phyloP scores from a whole-genome alignment of 805 yeast species.

The Lachancea sp. region DNA sequence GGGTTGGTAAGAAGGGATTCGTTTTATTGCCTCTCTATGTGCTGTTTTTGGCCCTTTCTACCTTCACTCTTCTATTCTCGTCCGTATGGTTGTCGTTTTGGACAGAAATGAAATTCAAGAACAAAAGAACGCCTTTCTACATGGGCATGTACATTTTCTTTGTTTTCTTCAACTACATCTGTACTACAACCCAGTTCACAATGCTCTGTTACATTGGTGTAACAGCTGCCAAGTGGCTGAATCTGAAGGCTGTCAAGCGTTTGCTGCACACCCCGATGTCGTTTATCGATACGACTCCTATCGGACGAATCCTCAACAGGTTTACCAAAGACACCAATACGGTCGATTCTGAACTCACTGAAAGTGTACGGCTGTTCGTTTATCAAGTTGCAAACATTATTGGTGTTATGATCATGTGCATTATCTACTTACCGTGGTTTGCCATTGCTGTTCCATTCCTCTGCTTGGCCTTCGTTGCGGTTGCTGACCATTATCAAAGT shows the following conservation, averaged over 20 bases:
- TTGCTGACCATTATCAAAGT: constrained; percentile 43
- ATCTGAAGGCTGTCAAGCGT: constrained; percentile 51
- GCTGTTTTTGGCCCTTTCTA: constrained; percentile 21
- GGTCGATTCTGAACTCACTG: constrained; percentile 71
- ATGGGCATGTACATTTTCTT: constrained; percentile 72
- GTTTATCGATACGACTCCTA: constrained; percentile 78
- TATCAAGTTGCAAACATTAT: constrained; percentile 47
- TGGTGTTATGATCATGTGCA: constrained; percentile 63
- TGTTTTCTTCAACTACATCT: constrained; percentile 41
- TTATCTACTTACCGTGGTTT: constrained; percentile 71
- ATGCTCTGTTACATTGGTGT: constrained; percentile 37
- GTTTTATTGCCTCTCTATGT: constrained; percentile 20
- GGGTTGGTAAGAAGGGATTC: constrained; percentile 42
- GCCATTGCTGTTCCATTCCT: constrained; percentile 64
- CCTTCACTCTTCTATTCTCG: constrained; percentile 29
- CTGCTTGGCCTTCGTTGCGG: constrained; percentile 37
- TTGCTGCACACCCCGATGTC: constrained; percentile 76
- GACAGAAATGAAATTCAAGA: constrained; percentile 51
- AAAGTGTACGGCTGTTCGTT: constrained; percentile 56
- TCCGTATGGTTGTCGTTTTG: constrained; percentile 77
- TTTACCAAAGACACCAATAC: constrained; percentile 86
- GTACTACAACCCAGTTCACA: constrained; percentile 33
- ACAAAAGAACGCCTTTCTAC: constrained; percentile 49
- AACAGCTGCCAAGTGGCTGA: constrained; percentile 51
- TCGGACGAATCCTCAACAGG: constrained; percentile 79